These are phyloP conservation scores for Megacollybia marginata DNA, from an alignment of 768 basidiomycete genomes.

Conservation along the genomic window DNA sequence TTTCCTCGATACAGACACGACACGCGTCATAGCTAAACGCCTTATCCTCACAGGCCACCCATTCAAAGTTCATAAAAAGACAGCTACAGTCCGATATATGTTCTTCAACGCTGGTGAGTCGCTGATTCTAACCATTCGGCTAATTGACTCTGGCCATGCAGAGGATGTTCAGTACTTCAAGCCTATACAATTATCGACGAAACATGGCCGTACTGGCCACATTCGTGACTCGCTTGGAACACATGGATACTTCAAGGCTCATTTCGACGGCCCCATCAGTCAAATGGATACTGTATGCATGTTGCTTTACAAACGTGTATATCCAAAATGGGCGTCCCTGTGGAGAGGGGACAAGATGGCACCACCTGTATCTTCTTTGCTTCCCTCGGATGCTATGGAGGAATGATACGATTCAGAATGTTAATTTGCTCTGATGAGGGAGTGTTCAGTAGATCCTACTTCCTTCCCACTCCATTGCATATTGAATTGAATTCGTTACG, in stretches of 20 bases:
- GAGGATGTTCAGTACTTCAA: conserved; percentile 92
- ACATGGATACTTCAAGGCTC: conserved; percentile 96
- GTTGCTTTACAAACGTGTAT: conserved; percentile 92
- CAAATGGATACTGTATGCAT: conserved; percentile 98
- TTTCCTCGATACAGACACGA: conserved; percentile 85
- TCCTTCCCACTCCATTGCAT: no score
- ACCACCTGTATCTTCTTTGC: neutral
- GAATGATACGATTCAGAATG: conserved; percentile 1
- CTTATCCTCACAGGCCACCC: conserved; percentile 93
- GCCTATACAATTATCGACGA: conserved; percentile 89
- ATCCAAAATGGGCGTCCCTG: conserved; percentile 73
- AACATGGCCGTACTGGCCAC: conserved; percentile 84
- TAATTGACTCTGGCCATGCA: conserved; percentile 11
- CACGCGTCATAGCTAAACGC: conserved; percentile 88
- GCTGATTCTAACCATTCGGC: neutral
- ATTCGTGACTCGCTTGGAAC: conserved; percentile 90
- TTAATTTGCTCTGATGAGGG: no score
- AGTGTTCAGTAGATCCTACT: no score
- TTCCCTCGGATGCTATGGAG: conserved; percentile 18
- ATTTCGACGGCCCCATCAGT: conserved; percentile 87
- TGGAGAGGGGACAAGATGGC: conserved; percentile 25
- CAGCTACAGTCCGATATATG: conserved; percentile 96
- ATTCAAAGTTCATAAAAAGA: conserved; percentile 95
- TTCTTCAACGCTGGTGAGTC: conserved; percentile 82
- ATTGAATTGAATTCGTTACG: no score